phyloP scores from a whole-genome alignment of 306 rosid species.

The Astragalus glycyphyllos region DNA sequence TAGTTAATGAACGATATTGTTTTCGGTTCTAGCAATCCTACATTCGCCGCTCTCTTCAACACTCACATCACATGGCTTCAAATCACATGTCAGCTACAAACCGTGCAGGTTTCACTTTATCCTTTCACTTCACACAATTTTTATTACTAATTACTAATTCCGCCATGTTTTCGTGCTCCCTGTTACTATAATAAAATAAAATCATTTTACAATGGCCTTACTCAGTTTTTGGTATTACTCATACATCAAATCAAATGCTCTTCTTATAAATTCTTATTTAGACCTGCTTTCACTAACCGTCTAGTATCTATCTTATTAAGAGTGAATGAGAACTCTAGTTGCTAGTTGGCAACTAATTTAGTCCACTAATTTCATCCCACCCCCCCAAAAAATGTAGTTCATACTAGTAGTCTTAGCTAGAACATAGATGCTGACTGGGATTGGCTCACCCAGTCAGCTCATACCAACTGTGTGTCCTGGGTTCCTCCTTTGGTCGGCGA shows the following conservation, averaged over 20 bases:
- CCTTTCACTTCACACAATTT: not conserved
- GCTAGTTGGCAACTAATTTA: not conserved
- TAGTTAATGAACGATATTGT: constrained; percentile 36
- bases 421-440: not conserved
- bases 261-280: not conserved
- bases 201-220: not conserved
- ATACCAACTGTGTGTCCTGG: not conserved
- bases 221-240: not conserved
- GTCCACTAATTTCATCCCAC: not conserved
- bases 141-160: not conserved
- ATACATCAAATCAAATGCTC: not conserved
- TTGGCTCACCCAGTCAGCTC: not conserved
- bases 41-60: constrained; percentile 31
- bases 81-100: constrained; percentile 54
- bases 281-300: not conserved
- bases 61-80: constrained; percentile 55
- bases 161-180: not conserved
- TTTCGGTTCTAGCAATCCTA: constrained; percentile 33
- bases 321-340: not conserved
- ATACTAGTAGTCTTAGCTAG: not conserved
- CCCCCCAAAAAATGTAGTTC: not conserved
- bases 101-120: constrained; percentile 62
- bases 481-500: not conserved
- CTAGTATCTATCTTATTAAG: not conserved
- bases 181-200: not conserved